phyloP scores from a whole-genome alignment of 176 grass and related monocot species.

The Aegilops umbellulata region DNA sequence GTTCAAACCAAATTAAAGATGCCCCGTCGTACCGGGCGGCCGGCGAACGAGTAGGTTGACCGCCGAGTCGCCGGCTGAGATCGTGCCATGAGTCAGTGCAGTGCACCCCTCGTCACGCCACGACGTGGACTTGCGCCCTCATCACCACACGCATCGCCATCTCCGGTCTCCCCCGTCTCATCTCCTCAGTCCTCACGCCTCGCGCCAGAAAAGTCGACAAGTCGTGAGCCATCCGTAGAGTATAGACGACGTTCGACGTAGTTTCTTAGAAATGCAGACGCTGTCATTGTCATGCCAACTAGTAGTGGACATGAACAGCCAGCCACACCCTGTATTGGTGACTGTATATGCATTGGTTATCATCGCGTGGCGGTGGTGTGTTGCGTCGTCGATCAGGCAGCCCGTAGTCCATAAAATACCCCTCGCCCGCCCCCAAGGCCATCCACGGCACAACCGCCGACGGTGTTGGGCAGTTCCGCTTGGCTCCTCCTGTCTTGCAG shows the following conservation, averaged over 20 bases:
- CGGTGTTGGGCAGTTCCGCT: not conserved
- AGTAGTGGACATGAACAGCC: not conserved
- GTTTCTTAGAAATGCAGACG: not conserved
- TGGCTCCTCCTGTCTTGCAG: no score
- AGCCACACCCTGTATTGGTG: not conserved
- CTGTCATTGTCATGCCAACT: not conserved
- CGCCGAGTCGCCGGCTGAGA: not conserved
- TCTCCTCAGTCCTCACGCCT: not conserved
- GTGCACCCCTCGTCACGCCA: not conserved
- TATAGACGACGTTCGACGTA: not conserved
- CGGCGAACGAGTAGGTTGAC: not conserved
- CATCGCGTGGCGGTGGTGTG: not conserved
- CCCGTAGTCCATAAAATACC: not conserved
- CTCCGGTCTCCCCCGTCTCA: not conserved
- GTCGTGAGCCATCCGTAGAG: not conserved
- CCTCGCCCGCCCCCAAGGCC: not conserved
- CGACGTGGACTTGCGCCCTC: not conserved
- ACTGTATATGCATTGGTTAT: not conserved
- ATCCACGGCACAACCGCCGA: no score
- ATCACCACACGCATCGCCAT: not conserved
- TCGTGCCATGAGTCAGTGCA: not conserved
- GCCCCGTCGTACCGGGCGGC: not conserved
- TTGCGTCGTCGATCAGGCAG: not conserved
- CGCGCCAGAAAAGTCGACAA: not conserved
- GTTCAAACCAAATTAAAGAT: not conserved